phyloP scores from a whole-genome alignment of 1,139 yeast species.

The Candida tetrigidarum region DNA sequence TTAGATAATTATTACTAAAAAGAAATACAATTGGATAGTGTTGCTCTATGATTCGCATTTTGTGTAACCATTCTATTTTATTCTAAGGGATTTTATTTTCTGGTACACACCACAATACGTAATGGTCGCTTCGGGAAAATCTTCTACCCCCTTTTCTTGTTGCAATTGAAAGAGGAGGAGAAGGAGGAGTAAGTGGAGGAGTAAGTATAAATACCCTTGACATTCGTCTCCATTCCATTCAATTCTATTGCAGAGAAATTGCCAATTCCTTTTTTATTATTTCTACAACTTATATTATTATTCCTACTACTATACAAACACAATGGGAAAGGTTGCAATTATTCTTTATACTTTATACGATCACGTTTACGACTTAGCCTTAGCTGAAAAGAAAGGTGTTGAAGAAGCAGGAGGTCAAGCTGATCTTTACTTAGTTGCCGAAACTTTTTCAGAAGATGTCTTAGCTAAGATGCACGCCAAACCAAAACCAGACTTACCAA shows the following conservation, averaged over 20 bases:
- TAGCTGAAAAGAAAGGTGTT: constrained; percentile 37
- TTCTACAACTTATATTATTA: background rate
- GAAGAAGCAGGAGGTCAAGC: constrained; percentile 44
- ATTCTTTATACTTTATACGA: constrained; percentile 42
- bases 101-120: no score
- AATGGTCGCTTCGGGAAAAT: no score
- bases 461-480: constrained; percentile 37
- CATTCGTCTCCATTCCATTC: background rate
- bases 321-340: constrained; percentile 26
- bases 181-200: background rate
- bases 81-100: no score
- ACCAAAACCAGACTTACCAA: constrained; percentile 32
- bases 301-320: background rate
- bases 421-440: constrained; percentile 41
- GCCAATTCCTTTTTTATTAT: background rate
- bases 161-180: background rate
- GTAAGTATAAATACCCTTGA: background rate
- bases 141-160: background rate
- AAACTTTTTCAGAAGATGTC: constrained; percentile 36
- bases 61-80: no score
- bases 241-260: background rate
- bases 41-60: no score
- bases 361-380: constrained; percentile 40
- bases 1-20: no score
- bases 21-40: no score